phyloP scores from a whole-genome alignment of 371 early-diverging fungal genomes.

The Lichtheimia ornata region DNA sequence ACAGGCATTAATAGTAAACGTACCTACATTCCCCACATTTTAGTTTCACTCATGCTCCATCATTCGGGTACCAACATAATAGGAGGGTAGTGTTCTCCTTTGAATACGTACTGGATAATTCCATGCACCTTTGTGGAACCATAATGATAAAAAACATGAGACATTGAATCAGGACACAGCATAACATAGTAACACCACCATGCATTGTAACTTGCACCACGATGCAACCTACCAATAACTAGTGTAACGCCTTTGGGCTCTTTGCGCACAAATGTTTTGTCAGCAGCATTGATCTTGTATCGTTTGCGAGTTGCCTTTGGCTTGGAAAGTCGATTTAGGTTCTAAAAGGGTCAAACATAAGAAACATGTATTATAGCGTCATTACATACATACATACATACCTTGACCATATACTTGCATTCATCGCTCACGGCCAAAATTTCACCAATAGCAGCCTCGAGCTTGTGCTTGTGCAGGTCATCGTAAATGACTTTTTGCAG shows the following conservation, averaged over 20 bases:
- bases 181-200: too few relatives aligned
- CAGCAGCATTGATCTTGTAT: constrained; percentile 37
- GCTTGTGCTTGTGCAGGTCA: constrained; percentile 67
- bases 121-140: constrained; percentile 66
- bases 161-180: neutral
- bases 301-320: constrained; percentile 26
- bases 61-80: neutral
- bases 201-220: too few relatives aligned
- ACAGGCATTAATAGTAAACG: constrained; percentile 73
- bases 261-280: constrained; percentile 51
- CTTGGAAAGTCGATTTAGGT: constrained; percentile 35
- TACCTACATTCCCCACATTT: constrained; percentile 23
- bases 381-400: constrained; percentile 2
- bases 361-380: neutral
- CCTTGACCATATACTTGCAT: constrained; percentile 56
- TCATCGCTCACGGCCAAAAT: constrained; percentile 67
- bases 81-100: too few relatives aligned
- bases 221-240: constrained; percentile 54
- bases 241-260: constrained; percentile 81
- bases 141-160: neutral
- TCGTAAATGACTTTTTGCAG: constrained; percentile 64
- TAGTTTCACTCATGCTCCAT: neutral
- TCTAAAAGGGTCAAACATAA: constrained; percentile 4
- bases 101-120: constrained; percentile 74
- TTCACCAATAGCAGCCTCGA: constrained; percentile 62